Evolutionary conservation across 495 filamentous ascomycete species (phyloP).

Genomic region (Poronia punctata): DNA sequence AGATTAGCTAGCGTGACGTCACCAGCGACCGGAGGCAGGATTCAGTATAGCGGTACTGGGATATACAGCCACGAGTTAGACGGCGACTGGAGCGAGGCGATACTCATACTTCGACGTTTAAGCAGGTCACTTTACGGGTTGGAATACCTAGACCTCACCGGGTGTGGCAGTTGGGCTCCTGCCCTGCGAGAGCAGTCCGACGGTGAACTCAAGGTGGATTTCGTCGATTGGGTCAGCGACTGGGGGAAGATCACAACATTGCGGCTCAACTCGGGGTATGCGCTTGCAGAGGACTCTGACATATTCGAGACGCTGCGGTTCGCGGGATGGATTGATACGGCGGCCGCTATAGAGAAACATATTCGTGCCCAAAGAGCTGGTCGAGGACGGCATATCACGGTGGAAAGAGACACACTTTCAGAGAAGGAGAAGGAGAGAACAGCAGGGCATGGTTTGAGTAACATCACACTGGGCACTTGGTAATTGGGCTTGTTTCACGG

Average conservation of each 20-base stretch:
- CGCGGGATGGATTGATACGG: conserved; percentile 22
- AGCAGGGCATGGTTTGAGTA: conserved; percentile 1
- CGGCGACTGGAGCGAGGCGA: conserved; percentile 63
- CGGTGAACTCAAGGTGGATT: conserved; percentile 21
- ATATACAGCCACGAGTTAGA: conserved; percentile 59
- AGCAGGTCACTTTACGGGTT: conserved; percentile 61
- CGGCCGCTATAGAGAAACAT: conserved; percentile 30
- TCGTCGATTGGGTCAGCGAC: conserved; percentile 36
- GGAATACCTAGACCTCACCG: conserved; percentile 74
- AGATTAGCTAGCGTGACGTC: conserved; percentile 43
- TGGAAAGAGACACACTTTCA: conserved; percentile 27
- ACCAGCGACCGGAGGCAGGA: conserved; percentile 24
- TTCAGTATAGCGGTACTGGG: conserved; percentile 56
- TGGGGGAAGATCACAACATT: conserved; percentile 40
- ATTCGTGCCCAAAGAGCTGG: conserved; percentile 28
- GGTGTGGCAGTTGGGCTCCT: conserved; percentile 63
- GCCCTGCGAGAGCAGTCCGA: conserved; percentile 41
- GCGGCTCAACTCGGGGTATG: conserved; percentile 30
- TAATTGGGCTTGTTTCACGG: too few species aligned
- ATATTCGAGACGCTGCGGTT: conserved; percentile 18
- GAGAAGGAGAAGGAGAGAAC: conserved; percentile 10
- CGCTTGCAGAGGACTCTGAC: conserved; percentile 15
- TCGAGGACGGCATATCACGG: conserved; percentile 31
- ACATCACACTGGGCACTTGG: too few species aligned
- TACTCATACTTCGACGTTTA: conserved; percentile 60